phyloP scores from a whole-genome alignment of 208 protist species.

The Porcisia hertigi region DNA sequence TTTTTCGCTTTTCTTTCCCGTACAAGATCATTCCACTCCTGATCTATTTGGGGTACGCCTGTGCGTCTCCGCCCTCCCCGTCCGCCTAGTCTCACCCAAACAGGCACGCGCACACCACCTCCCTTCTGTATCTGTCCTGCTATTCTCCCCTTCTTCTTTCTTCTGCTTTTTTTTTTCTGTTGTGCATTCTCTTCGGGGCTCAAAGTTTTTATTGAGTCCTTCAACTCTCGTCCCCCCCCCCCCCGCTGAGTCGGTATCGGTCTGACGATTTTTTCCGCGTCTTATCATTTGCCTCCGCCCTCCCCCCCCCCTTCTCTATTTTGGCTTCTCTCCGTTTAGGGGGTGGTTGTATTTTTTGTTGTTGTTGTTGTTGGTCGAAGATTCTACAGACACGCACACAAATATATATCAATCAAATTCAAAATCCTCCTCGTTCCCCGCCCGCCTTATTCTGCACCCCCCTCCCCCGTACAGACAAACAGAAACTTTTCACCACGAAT shows the following conservation, averaged over 20 bases:
- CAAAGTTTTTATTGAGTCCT: background rate
- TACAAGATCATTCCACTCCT: too few relatives aligned
- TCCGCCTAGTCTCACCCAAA: too few relatives aligned
- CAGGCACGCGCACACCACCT: background rate
- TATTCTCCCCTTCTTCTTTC: conserved; percentile 12
- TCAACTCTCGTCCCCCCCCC: background rate
- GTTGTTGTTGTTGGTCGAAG: background rate
- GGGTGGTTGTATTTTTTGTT: too few relatives aligned
- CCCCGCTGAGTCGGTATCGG: background rate
- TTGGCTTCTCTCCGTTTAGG: conserved; percentile 6
- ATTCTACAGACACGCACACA: background rate
- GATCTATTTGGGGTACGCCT: background rate
- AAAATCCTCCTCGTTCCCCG: background rate
- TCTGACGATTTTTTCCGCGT: background rate
- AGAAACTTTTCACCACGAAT: background rate
- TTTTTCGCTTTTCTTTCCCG: background rate
- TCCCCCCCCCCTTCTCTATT: background rate
- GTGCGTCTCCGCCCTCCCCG: background rate
- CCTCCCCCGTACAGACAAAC: background rate
- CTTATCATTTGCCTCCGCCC: background rate
- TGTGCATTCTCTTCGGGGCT: background rate
- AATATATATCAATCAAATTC: background rate
- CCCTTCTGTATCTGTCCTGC: background rate
- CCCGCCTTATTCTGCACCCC: background rate
- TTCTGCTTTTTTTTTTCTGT: background rate